A percentile compares a stretch with the other conserved stretches of the same genome.
Evolutionary conservation across 2,329 filamentous ascomycete species (phyloP).

Genomic region (Trichoderma guizhouense): DNA sequence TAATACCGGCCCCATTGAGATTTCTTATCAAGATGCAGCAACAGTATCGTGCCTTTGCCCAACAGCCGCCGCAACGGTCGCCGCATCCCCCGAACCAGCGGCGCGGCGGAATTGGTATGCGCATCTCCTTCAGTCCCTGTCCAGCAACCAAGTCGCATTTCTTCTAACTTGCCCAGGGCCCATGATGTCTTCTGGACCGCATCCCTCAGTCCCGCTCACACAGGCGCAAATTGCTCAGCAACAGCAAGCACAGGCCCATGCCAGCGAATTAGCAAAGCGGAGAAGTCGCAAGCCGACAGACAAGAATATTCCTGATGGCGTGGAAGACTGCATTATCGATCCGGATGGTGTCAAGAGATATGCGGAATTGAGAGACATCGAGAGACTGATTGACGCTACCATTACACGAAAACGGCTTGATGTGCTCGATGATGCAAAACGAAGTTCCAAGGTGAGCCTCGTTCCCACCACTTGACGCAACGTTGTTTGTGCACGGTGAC

Average conservation of each 20-base stretch:
- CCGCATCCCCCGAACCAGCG: conserved; percentile 48
- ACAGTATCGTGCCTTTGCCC: conserved; percentile 51
- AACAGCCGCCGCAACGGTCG: conserved; percentile 48
- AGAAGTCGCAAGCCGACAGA: conserved; percentile 89
- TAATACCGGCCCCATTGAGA: not conserved
- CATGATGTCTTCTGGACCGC: conserved; percentile 54
- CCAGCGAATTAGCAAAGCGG: conserved; percentile 69
- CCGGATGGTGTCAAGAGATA: conserved; percentile 78
- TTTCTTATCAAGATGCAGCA: conserved; percentile 43
- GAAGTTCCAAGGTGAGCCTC: conserved; percentile 10
- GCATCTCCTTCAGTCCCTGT: conserved; percentile 1
- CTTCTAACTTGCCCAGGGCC: conserved; percentile 39
- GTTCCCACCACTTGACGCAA: not conserved
- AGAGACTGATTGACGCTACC: conserved; percentile 83
- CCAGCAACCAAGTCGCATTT: not conserved
- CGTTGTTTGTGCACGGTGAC: not conserved
- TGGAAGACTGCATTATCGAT: conserved; percentile 75
- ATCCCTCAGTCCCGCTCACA: conserved; percentile 50
- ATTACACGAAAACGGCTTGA: conserved; percentile 94
- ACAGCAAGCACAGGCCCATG: conserved; percentile 50
- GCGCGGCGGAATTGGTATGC: conserved; percentile 52
- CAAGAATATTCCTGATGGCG: conserved; percentile 86
- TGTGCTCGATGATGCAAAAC: conserved; percentile 71
- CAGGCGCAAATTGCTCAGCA: conserved; percentile 52
- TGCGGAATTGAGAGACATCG: conserved; percentile 77